A percentile compares a stretch with the other conserved stretches of the same genome.
phyloP scores from a whole-genome alignment of 2,329 filamentous ascomycete species.

The Waltergamsia citrina region DNA sequence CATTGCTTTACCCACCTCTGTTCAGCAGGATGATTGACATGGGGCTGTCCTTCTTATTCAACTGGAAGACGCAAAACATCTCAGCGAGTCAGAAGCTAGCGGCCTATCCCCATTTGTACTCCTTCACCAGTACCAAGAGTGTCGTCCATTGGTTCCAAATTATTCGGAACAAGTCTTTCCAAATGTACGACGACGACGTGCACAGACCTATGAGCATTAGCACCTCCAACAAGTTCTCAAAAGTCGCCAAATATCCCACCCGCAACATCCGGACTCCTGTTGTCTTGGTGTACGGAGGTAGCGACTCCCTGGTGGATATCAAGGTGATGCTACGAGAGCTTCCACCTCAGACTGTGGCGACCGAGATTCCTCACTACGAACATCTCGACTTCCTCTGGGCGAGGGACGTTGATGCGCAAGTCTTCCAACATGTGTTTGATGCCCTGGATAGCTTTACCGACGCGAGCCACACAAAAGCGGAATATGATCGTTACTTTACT shows the following conservation, averaged over 20 bases:
- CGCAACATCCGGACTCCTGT: slow-evolving; percentile 95
- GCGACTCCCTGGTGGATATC: slow-evolving; percentile 90
- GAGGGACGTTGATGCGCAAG: slow-evolving; percentile 68
- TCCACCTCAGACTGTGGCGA: slow-evolving; percentile 74
- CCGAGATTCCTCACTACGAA: slow-evolving; percentile 85
- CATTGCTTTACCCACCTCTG: slow-evolving; percentile 86
- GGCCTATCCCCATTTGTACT: slow-evolving; percentile 92
- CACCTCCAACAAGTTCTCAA: slow-evolving; percentile 76
- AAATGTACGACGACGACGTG: slow-evolving; percentile 97
- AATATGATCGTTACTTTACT: slow-evolving; percentile 47
- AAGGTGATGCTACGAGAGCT: slow-evolving; percentile 84
- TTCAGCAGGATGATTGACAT: slow-evolving; percentile 84
- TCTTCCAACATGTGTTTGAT: slow-evolving; percentile 87
- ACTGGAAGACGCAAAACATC: slow-evolving; percentile 83
- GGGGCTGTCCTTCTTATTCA: slow-evolving; percentile 74
- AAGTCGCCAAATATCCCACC: slow-evolving; percentile 92
- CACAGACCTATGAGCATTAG: slow-evolving; percentile 65
- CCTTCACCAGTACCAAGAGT: slow-evolving; percentile 91
- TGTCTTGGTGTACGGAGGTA: slow-evolving; percentile 86
- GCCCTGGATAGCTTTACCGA: slow-evolving; percentile 66
- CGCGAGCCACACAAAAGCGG: slow-evolving; percentile 46
- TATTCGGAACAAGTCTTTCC: slow-evolving; percentile 89
- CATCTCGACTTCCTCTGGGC: slow-evolving; percentile 97
- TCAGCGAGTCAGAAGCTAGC: slow-evolving; percentile 81
- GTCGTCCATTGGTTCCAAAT: slow-evolving; percentile 99